phyloP scores from a whole-genome alignment of 441 rosid genomes.

The Erodium moschatum region DNA sequence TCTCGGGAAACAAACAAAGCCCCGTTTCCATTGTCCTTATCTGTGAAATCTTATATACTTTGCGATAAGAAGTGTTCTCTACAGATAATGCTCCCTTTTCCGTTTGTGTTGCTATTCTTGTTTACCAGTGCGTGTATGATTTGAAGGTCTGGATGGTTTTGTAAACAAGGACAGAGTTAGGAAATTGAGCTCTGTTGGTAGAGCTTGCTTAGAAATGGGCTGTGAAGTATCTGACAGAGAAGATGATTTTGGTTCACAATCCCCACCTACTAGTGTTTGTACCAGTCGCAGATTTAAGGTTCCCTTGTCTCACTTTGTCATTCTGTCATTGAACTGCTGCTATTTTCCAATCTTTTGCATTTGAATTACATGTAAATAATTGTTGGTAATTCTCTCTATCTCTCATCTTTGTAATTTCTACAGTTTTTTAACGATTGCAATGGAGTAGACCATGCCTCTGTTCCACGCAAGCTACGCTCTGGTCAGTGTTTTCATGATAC shows the following conservation, averaged over 20 bases:
- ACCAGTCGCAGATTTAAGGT: conserved; percentile 39
- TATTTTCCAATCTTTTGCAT: not conserved
- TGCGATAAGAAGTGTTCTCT: conserved; percentile 28
- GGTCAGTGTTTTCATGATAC: conserved; percentile 42
- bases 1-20: conserved; percentile 23
- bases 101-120: conserved; percentile 11
- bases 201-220: conserved; percentile 31
- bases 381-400: not conserved
- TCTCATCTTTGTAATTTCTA: conserved; percentile 15
- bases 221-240: conserved; percentile 30
- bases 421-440: conserved; percentile 42
- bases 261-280: conserved; percentile 15
- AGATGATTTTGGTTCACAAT: conserved; percentile 24
- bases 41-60: conserved; percentile 18
- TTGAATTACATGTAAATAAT: not conserved
- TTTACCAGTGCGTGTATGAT: conserved; percentile 16
- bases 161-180: conserved; percentile 42
- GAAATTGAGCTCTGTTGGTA: conserved; percentile 44
- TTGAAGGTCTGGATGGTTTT: conserved; percentile 26
- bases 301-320: conserved; percentile 23
- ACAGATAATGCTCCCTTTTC: not conserved
- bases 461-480: conserved; percentile 91
- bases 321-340: not conserved
- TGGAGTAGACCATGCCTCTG: conserved; percentile 65
- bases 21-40: conserved; percentile 33